Evolutionary conservation across 768 basidiomycete species (phyloP).

Genomic region (Psilocybe cyanescens): DNA sequence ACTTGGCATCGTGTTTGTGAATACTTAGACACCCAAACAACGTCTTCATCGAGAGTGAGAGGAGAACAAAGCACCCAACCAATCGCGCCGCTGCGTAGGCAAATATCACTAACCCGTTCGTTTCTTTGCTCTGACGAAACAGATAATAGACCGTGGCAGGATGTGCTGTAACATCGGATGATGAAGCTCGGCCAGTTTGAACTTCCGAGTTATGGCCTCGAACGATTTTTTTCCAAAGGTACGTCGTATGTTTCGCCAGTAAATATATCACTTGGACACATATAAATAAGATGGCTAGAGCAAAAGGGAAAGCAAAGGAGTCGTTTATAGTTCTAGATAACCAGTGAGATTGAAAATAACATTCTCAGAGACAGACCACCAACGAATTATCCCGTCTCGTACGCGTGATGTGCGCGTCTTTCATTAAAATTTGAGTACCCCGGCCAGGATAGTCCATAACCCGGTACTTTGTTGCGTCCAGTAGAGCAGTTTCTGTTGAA

Average conservation of each 20-base stretch:
- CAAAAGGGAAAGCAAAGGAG: slow-evolving; percentile 12
- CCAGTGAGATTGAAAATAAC: neutral
- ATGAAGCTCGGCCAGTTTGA: neutral
- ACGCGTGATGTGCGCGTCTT: too few relatives aligned
- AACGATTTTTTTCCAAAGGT: neutral
- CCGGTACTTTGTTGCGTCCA: too few relatives aligned
- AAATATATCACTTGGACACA: slow-evolving; percentile 5
- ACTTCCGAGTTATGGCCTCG: neutral
- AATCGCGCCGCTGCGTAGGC: slow-evolving; percentile 14
- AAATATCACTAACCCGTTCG: slow-evolving; percentile 14
- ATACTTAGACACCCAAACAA: neutral
- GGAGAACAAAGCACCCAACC: slow-evolving; percentile 14
- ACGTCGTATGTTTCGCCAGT: neutral
- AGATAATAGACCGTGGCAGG: slow-evolving; percentile 6
- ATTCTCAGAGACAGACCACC: too few relatives aligned
- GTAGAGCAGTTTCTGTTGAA: too few relatives aligned
- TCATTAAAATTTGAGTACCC: too few relatives aligned
- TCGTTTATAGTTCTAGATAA: slow-evolving; percentile 10
- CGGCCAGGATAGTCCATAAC: too few relatives aligned
- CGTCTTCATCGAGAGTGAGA: slow-evolving; percentile 12
- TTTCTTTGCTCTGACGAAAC: neutral
- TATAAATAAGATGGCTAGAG: slow-evolving; percentile 2
- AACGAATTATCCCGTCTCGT: too few relatives aligned
- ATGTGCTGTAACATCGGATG: neutral
- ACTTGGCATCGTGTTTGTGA: neutral